A percentile compares a stretch with the other conserved stretches of the same genome.
Evolutionary conservation across 1,139 yeast species (phyloP).

Genomic region (Eremothecium sinecaudum): DNA sequence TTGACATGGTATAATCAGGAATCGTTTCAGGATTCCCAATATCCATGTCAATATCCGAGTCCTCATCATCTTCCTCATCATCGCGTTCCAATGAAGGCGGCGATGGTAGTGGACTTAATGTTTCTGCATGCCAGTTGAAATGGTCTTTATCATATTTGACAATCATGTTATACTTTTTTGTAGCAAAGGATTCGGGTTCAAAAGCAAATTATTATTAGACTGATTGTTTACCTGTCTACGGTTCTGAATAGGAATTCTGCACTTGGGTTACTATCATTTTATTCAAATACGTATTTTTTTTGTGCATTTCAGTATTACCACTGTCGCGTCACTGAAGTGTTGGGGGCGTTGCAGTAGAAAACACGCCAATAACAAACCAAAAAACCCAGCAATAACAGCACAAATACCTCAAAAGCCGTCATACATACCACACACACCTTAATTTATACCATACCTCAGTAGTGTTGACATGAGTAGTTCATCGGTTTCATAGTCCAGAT

Average conservation of each 20-base stretch:
- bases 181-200: constrained; percentile 1
- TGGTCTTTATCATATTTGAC: constrained; percentile 5
- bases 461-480: too few relatives aligned
- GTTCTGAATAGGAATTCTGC: neutral
- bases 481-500: too few relatives aligned
- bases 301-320: too few relatives aligned
- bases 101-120: constrained; percentile 3
- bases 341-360: too few relatives aligned
- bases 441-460: too few relatives aligned
- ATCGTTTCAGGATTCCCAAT: constrained; percentile 1
- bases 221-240: neutral
- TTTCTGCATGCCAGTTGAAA: constrained; percentile 5
- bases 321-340: too few relatives aligned
- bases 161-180: constrained; percentile 5
- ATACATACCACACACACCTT: too few relatives aligned
- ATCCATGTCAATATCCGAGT: constrained; percentile 3
- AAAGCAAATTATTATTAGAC: constrained; percentile 1
- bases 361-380: too few relatives aligned
- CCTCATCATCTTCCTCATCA: constrained; percentile 1
- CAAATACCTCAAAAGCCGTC: too few relatives aligned
- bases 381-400: too few relatives aligned
- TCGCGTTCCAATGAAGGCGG: constrained; percentile 4
- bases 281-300: too few relatives aligned
- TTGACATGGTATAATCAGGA: neutral
- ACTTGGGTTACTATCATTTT: too few relatives aligned